These are phyloP conservation scores for Talaromyces sp. DNA, from an alignment of 2,329 filamentous ascomycete species.

Conservation along the genomic window DNA sequence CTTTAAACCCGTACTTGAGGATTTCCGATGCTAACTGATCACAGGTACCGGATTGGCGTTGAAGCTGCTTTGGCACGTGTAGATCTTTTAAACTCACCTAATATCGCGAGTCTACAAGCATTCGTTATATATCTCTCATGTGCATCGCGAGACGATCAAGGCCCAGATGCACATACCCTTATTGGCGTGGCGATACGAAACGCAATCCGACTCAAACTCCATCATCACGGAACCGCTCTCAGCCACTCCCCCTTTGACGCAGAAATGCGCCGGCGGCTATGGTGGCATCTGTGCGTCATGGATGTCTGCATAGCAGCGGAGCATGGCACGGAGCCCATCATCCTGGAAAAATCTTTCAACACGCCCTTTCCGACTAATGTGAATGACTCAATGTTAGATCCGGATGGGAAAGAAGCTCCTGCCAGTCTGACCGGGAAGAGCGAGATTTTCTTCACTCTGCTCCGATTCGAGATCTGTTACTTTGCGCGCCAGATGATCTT, in stretches of 20 bases:
- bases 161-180: not conserved
- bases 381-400: conserved; percentile 6
- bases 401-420: not conserved
- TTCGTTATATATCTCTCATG: not conserved
- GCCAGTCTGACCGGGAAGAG: not conserved
- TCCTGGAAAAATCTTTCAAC: not conserved
- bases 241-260: not conserved
- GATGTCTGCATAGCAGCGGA: conserved; percentile 1
- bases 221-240: not conserved
- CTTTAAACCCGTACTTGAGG: not conserved
- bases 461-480: not conserved
- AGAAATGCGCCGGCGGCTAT: conserved; percentile 8
- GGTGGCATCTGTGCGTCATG: conserved; percentile 7
- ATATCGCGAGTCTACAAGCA: conserved; percentile 3
- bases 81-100: not conserved
- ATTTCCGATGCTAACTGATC: not conserved
- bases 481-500: not conserved
- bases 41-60: not conserved
- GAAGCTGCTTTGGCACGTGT: not conserved
- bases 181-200: conserved; percentile 5
- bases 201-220: conserved; percentile 6
- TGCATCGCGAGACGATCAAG: not conserved
- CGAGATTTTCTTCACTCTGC: not conserved
- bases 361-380: not conserved
- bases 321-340: not conserved